Conservation (phyloP, 371 early-diverging fungal genomes). For the Umbelopsis sp. region DNA sequence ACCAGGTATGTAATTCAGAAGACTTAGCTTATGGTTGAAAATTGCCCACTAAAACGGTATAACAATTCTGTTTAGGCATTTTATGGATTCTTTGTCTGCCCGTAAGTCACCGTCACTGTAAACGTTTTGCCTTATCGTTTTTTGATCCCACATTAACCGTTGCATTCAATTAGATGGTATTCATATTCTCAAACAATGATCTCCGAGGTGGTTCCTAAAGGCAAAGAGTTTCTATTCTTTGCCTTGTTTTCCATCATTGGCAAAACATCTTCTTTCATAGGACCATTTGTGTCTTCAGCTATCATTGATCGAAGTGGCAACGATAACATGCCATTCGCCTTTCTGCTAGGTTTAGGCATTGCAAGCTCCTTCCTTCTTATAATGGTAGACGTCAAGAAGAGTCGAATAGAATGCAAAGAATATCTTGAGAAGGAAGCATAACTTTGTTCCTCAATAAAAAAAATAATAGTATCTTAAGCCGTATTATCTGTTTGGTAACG, state of each 20-base stretch:
- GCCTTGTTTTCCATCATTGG: conserved; percentile 22
- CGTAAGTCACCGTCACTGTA: not conserved
- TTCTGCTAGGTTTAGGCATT: conserved; percentile 10
- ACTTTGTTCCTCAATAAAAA: too few relatives aligned
- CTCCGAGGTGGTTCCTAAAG: conserved; percentile 5
- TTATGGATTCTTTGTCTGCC: conserved; percentile 19
- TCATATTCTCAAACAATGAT: conserved; percentile 20
- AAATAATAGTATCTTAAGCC: too few relatives aligned
- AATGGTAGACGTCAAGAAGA: conserved; percentile 8
- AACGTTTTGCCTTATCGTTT: too few relatives aligned
- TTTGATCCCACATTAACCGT: not conserved
- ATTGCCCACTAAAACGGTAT: not conserved
- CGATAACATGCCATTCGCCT: conserved; percentile 18
- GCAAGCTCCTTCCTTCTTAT: conserved; percentile 5
- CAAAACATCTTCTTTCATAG: conserved; percentile 18
- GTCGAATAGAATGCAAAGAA: conserved; percentile 12
- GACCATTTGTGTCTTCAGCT: conserved; percentile 19
- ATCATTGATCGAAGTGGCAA: conserved; percentile 19
- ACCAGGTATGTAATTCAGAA: not conserved
- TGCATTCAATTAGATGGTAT: not conserved
- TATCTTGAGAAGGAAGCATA: conserved; percentile 9
- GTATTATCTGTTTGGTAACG: too few relatives aligned
- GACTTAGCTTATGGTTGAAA: too few relatives aligned
- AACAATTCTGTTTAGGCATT: not conserved
- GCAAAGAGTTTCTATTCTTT: conserved; percentile 19